These are phyloP conservation scores for Coleophoma eucalyptorum DNA, from an alignment of 2,329 filamentous ascomycete species.

Conservation along the genomic window DNA sequence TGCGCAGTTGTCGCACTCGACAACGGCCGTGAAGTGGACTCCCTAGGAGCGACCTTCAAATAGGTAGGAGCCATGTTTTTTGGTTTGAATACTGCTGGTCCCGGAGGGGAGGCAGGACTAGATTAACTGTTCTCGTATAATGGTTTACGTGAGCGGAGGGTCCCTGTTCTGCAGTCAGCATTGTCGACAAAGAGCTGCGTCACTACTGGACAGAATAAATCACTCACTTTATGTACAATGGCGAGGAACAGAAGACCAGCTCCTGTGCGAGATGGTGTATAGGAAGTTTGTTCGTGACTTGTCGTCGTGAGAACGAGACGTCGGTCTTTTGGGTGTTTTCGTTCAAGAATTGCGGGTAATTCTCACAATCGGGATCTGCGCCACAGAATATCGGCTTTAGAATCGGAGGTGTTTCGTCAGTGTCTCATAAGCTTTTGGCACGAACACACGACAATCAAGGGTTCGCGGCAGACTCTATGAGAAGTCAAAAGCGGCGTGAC, in stretches of 20 bases:
- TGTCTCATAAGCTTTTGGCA: background rate
- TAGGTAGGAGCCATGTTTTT: conserved; percentile 24
- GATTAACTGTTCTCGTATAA: background rate
- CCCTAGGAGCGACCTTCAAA: conserved; percentile 20
- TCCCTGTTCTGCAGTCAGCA: background rate
- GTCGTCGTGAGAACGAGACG: background rate
- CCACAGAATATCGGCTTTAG: background rate
- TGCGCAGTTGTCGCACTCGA: conserved; percentile 34
- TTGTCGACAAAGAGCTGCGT: background rate
- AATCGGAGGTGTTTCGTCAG: background rate
- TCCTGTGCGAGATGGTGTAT: conserved; percentile 12
- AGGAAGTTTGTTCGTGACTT: background rate
- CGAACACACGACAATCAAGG: too few relatives aligned
- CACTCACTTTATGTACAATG: conserved; percentile 10
- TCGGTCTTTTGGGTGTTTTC: background rate
- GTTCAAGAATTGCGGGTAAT: background rate
- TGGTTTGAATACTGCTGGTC: background rate
- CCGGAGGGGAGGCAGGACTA: background rate
- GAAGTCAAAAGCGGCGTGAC: too few relatives aligned
- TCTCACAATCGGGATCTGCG: background rate
- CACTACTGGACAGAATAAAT: background rate
- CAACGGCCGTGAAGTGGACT: conserved; percentile 9
- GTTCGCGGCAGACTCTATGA: too few relatives aligned
- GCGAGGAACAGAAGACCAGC: conserved; percentile 22
- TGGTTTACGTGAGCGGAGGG: background rate